Evolutionary conservation across 257 asterid genomes (phyloP), one percentile per base, ranked within the genome.

Genomic region (Thymus mandschuricus): DNA sequence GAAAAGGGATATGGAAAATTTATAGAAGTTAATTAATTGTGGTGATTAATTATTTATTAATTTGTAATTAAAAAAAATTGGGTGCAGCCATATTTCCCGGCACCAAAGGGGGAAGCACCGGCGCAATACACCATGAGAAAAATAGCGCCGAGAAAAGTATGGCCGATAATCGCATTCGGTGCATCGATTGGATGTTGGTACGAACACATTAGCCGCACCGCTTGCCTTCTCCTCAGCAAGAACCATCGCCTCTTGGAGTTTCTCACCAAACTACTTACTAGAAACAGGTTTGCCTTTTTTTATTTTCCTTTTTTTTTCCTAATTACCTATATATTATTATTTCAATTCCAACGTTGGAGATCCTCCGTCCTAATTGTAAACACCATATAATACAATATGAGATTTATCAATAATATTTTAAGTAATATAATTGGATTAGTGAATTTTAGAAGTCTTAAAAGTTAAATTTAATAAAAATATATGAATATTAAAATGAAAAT

Each of bases 121-220:
- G 85, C 96, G 0, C 99, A 92, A 8, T 80, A 92, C 77, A 92
- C 85, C 85, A 89, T 95, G 98, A 81, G 96, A 46, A 82, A 84
- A 64, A 81, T 95, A 62, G 99, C 97, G 3, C 99, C 99, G 9
- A 81, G 99, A 74, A 85, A 94, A 3, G 88, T 95, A 68, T 95
- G 97, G 97, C 99, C 99, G 4, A 34, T 73, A 1, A 88, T 91
- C 3, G 91, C 87, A 0, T 88, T 95, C 38, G 99, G 95, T 11
- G 87, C 98, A 27, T 95, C 99, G 4, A 13, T 95, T 0, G 98
- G 95, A 2, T 92, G 97, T 57, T 92, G 99, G 99, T 95, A 95
- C 76, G 99, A 95, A 63, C 99, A 95, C 71, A 68, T 95, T 6
- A 81, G 93, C 79, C 84, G 99, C 50, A 89, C 97, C 4, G 55